These are phyloP conservation scores for Cardamine resedifolia DNA, from an alignment of 345 rosid genomes.

Conservation along the genomic window DNA sequence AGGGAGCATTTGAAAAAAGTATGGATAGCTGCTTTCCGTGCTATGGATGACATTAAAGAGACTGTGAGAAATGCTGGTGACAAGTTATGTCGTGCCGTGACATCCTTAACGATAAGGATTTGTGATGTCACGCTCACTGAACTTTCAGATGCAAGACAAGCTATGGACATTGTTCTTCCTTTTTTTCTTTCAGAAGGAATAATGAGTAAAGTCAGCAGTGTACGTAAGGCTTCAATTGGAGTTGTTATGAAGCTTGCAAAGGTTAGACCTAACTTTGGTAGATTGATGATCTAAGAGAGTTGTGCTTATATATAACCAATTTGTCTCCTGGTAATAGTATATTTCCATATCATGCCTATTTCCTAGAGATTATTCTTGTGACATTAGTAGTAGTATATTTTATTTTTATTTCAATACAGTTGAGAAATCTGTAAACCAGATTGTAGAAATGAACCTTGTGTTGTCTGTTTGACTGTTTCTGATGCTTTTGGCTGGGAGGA, in stretches of 20 bases:
- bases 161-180: constrained; percentile 84
- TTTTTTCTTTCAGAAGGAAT: constrained; percentile 90
- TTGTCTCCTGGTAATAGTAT: constrained; percentile 6
- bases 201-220: constrained; percentile 79
- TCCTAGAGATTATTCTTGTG: constrained; percentile 5
- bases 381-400: not conserved
- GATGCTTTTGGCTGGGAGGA: constrained; percentile 16
- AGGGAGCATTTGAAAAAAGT: constrained; percentile 71
- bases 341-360: constrained; percentile 12
- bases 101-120: constrained; percentile 81
- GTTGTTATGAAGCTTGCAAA: constrained; percentile 97
- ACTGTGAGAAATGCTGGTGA: constrained; percentile 97
- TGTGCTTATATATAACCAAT: constrained; percentile 9
- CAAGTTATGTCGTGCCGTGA: constrained; percentile 71
- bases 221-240: constrained; percentile 88
- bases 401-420: not conserved
- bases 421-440: constrained; percentile 8
- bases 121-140: constrained; percentile 89
- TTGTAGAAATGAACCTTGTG: constrained; percentile 1
- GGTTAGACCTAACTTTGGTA: constrained; percentile 47
- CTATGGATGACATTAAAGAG: constrained; percentile 99
- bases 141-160: constrained; percentile 64
- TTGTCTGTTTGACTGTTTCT: not conserved
- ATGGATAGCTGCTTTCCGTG: constrained; percentile 88
- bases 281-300: constrained; percentile 17